These are phyloP conservation scores for Leccinum proliferum DNA, from an alignment of 1,284 basidiomycete species.

Conservation along the genomic window DNA sequence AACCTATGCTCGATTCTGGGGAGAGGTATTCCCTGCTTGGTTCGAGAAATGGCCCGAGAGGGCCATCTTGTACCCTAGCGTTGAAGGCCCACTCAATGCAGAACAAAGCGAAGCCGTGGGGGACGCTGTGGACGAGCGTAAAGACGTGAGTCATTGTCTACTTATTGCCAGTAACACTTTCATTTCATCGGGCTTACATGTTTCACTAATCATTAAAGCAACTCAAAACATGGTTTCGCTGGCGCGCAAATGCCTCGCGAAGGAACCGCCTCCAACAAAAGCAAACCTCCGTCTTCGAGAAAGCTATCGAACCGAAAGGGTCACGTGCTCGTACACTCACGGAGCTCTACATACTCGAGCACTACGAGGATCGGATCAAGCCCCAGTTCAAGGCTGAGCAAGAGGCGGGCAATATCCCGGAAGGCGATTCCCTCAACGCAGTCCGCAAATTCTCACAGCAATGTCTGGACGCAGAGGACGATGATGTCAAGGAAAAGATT, in stretches of 20 bases:
- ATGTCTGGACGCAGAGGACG: background rate
- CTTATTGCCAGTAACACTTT: no score
- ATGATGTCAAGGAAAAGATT: background rate
- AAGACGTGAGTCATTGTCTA: background rate
- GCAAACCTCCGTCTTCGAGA: background rate
- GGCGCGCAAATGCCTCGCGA: background rate
- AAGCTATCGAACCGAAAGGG: background rate
- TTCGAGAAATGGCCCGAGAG: conserved; percentile 1
- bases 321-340: background rate
- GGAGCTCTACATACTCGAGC: background rate
- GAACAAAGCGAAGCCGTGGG: background rate
- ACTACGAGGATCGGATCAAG: conserved; percentile 4
- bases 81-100: background rate
- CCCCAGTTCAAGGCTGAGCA: background rate
- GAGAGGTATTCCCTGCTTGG: background rate
- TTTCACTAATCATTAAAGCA: background rate
- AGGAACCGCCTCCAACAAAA: background rate
- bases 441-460: background rate
- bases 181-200: no score
- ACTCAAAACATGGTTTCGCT: conserved; percentile 2
- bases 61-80: background rate
- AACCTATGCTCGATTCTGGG: conserved; percentile 1
- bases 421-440: background rate
- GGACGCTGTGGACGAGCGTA: background rate
- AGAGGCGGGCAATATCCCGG: background rate